Evolutionary conservation across 805 yeast species (phyloP), one percentile per base, ranked within the genome.

Genomic region (Candida parachauliodes): DNA sequence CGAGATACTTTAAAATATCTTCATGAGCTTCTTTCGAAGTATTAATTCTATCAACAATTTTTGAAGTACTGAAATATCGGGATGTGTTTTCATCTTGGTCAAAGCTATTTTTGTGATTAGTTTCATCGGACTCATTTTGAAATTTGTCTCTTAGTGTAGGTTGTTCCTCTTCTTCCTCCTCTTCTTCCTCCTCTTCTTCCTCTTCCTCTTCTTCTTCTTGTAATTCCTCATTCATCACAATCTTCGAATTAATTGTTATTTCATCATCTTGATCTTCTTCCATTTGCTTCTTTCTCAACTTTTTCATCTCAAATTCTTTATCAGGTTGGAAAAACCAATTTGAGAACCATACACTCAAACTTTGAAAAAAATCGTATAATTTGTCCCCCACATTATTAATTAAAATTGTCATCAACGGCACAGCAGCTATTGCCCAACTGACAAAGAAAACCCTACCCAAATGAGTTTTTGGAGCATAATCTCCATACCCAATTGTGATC

Each of bases 401-500:
- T 39, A 87, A 67, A 12, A 82, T 80, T 2, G 95, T 84, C 94
- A 88, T 87, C 36, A 87, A 65, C 1, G 96, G 96, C 16, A 88
- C 81, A 0, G 96, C 95, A 5, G 79, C 65, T 15, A 88, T 54
- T 0, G 88, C 83, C 96, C 96, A 88, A 8, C 78, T 59, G 6
- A 85, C 77, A 49, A 88, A 88, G 47, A 87, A 77, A 1, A 82
- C 74, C 28, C 83, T 62, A 1, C 95, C 94, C 5, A 83, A 81
- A 1, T 79, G 60, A 0, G 80, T 59, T 1, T 34, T 40, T 1
- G 95, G 95, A 1, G 77, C 67, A 47, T 66, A 79, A 51, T 81
- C 88, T 21, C 96, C 96, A 57, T 84, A 87, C 1, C 96, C 96
- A 39, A 88, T 83, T 0, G 96, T 85, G 5, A 87, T 60, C 36